Conservation (phyloP, 306 rosid genomes). For the Vigna radiata region DNA sequence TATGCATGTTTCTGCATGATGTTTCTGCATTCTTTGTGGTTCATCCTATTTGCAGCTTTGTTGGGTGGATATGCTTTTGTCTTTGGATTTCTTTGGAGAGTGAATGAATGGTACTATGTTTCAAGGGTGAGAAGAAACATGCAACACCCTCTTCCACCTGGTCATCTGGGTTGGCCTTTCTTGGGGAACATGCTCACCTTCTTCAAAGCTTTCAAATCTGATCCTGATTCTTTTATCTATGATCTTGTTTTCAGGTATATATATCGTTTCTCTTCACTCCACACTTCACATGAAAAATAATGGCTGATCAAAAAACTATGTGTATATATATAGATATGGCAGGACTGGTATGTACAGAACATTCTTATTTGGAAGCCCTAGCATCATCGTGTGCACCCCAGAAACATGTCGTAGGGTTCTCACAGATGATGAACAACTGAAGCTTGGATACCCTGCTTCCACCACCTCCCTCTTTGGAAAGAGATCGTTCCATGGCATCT, state of each 20-base stretch:
- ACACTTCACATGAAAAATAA: too few relatives aligned
- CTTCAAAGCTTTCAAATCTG: conserved; percentile 49
- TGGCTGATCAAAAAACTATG: too few relatives aligned
- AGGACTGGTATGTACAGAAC: conserved; percentile 51
- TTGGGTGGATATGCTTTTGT: conserved; percentile 56
- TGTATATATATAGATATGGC: conserved; percentile 37
- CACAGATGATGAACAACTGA: conserved; percentile 43
- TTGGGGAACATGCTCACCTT: conserved; percentile 50
- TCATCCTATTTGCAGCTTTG: conserved; percentile 28
- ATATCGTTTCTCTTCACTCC: not conserved
- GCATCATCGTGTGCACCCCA: conserved; percentile 55
- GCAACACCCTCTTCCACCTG: conserved; percentile 51
- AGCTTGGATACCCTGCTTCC: conserved; percentile 54
- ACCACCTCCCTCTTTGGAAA: conserved; percentile 48
- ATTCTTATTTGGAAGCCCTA: conserved; percentile 47
- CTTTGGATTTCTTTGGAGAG: conserved; percentile 50
- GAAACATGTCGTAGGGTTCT: conserved; percentile 53
- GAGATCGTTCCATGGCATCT: conserved; percentile 56
- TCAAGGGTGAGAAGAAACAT: not conserved
- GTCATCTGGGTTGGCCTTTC: conserved; percentile 58
- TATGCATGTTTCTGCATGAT: not conserved
- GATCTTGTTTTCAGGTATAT: conserved; percentile 49
- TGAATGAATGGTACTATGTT: conserved; percentile 63
- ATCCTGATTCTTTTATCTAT: conserved; percentile 55
- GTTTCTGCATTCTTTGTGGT: conserved; percentile 38